These are phyloP conservation scores for Clavispora santaluciae DNA, from an alignment of 805 yeast species.

Conservation along the genomic window DNA sequence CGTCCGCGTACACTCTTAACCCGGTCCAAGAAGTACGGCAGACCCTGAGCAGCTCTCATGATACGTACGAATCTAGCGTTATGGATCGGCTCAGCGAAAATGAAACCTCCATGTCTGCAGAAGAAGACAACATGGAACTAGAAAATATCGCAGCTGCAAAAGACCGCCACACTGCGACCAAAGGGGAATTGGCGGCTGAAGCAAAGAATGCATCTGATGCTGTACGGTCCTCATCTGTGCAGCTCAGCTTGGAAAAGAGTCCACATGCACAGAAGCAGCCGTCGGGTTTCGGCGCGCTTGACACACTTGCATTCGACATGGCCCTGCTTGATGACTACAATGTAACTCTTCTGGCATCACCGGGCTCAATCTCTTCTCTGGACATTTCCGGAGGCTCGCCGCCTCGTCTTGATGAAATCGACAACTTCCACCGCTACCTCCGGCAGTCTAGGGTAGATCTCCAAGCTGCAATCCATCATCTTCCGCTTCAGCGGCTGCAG, in stretches of 20 bases:
- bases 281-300: background rate
- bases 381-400: background rate
- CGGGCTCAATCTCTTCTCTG: conserved; percentile 1
- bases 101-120: background rate
- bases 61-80: background rate
- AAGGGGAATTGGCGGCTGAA: no score
- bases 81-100: background rate
- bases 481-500: conserved; percentile 19
- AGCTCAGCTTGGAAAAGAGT: no score
- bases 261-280: no score
- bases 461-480: conserved; percentile 23
- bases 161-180: no score
- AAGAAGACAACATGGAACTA: background rate
- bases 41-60: conserved; percentile 2
- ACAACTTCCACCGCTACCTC: conserved; percentile 23
- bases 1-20: conserved; percentile 33
- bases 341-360: background rate
- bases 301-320: conserved; percentile 1
- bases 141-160: background rate
- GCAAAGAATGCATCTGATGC: no score
- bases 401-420: conserved; percentile 15
- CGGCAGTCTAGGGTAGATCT: conserved; percentile 32
- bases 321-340: conserved; percentile 1
- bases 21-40: conserved; percentile 24
- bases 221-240: no score